Evolutionary conservation across 1,139 yeast genomes (phyloP).

Genomic region (Candida glucosophila): DNA sequence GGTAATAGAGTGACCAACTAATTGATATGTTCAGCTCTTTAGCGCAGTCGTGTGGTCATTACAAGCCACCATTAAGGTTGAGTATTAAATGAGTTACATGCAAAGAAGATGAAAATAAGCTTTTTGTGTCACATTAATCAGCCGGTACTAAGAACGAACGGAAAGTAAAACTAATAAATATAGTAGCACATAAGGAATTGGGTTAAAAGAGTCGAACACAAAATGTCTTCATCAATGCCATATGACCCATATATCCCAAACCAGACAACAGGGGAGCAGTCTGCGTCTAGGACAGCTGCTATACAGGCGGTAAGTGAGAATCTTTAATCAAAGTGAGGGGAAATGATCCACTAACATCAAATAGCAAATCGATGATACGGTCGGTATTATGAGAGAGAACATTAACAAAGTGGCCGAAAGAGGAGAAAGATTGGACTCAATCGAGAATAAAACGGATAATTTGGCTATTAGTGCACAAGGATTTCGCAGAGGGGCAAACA

Average conservation of each 20-base stretch:
- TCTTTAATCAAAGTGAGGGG: too few relatives aligned
- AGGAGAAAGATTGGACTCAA: constrained; percentile 88
- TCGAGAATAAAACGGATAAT: constrained; percentile 91
- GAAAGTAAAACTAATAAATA: too few relatives aligned
- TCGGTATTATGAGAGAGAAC: constrained; percentile 96
- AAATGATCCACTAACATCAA: constrained; percentile 10
- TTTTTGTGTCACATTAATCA: too few relatives aligned
- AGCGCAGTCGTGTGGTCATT: too few relatives aligned
- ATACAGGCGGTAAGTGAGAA: constrained; percentile 74
- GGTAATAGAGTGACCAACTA: too few relatives aligned
- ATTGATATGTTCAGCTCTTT: too few relatives aligned
- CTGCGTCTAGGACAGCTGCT: constrained; percentile 68
- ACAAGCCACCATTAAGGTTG: too few relatives aligned
- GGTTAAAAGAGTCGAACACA: too few relatives aligned
- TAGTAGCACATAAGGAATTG: too few relatives aligned
- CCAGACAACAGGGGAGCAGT: constrained; percentile 43
- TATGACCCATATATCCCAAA: constrained; percentile 86
- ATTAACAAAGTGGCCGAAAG: constrained; percentile 91
- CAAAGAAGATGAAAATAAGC: too few relatives aligned
- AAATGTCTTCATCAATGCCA: constrained; percentile 76
- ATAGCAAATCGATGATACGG: constrained; percentile 91
- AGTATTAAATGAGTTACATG: too few relatives aligned
- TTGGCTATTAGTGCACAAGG: constrained; percentile 92
- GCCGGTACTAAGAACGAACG: too few relatives aligned
- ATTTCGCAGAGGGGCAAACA: constrained; percentile 93